Percentiles rank a stretch among this genome's conserved stretches.
phyloP scores from a whole-genome alignment of 2,329 filamentous ascomycete genomes.

The Tothia fuscella region DNA sequence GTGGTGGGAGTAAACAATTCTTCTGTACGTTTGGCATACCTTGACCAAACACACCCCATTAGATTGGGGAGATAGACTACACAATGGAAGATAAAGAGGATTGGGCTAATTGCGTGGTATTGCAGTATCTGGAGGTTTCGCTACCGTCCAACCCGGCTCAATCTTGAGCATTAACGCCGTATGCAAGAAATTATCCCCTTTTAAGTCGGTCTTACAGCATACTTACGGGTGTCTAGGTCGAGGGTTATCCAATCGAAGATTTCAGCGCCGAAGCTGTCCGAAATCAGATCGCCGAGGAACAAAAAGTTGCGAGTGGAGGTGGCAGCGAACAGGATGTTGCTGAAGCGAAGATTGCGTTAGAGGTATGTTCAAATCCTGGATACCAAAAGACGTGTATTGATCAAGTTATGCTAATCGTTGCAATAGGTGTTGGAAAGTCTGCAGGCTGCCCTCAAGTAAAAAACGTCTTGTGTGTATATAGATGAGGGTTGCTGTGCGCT shows the following conservation, averaged over 20 bases:
- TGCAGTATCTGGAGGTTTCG: slow-evolving; percentile 89
- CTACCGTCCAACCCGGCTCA: slow-evolving; percentile 91
- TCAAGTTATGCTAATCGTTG: slow-evolving; percentile 23
- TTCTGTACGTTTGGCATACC: slow-evolving; percentile 58
- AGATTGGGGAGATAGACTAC: background rate
- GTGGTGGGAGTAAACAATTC: slow-evolving; percentile 83
- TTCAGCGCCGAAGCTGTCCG: slow-evolving; percentile 89
- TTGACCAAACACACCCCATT: no score
- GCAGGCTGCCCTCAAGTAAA: slow-evolving; percentile 68
- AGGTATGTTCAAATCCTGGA: slow-evolving; percentile 51
- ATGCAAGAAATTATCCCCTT: no score
- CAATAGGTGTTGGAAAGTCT: slow-evolving; percentile 69
- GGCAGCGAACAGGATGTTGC: slow-evolving; percentile 96
- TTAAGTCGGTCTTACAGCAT: background rate
- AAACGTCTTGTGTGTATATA: background rate
- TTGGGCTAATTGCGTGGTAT: slow-evolving; percentile 9
- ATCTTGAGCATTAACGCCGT: slow-evolving; percentile 91
- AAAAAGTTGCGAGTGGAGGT: slow-evolving; percentile 82
- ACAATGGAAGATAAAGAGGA: background rate
- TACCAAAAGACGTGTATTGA: no score
- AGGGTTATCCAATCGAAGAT: slow-evolving; percentile 88
- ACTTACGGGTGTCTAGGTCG: slow-evolving; percentile 34
- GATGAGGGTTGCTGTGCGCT: background rate
- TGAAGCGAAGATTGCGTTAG: slow-evolving; percentile 97
- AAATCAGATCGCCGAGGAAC: slow-evolving; percentile 83